Percentiles rank a stretch among this genome's conserved stretches.
Evolutionary conservation across 345 rosid species (phyloP).

Genomic region (Murraya paniculata): DNA sequence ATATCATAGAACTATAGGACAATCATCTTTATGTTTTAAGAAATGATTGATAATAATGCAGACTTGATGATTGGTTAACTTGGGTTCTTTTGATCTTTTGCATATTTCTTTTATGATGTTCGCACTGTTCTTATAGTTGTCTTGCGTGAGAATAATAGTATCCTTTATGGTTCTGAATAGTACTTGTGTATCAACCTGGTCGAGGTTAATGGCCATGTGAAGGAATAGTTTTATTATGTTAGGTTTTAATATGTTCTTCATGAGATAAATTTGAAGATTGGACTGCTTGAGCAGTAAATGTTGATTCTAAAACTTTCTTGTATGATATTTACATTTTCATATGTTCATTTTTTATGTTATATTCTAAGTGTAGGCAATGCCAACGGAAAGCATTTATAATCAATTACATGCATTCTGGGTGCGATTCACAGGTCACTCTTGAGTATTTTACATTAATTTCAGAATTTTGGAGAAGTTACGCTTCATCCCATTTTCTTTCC

Average conservation of each 20-base stretch:
- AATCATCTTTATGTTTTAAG: not conserved
- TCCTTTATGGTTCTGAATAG: not conserved
- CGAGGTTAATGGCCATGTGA: not conserved
- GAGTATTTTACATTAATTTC: not conserved
- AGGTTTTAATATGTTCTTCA: not conserved
- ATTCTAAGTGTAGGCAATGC: not conserved
- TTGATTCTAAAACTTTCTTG: not conserved
- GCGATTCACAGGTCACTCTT: not conserved
- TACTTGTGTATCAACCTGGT: not conserved
- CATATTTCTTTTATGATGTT: not conserved
- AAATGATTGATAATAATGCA: not conserved
- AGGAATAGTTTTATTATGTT: not conserved
- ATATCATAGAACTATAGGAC: not conserved
- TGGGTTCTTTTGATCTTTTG: not conserved
- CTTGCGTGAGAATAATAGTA: not conserved
- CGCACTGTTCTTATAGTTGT: not conserved
- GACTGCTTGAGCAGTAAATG: not conserved
- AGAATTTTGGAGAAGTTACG: not conserved
- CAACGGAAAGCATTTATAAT: not conserved
- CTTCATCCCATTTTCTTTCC: not conserved
- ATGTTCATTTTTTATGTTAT: not conserved
- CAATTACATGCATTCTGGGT: not conserved
- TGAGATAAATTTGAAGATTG: not conserved
- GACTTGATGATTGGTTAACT: slow-evolving; percentile 4
- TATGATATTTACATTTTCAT: not conserved